Base-by-base conservation (phyloP, 306 rosid genomes). In the Castanea mollissima region DNA sequence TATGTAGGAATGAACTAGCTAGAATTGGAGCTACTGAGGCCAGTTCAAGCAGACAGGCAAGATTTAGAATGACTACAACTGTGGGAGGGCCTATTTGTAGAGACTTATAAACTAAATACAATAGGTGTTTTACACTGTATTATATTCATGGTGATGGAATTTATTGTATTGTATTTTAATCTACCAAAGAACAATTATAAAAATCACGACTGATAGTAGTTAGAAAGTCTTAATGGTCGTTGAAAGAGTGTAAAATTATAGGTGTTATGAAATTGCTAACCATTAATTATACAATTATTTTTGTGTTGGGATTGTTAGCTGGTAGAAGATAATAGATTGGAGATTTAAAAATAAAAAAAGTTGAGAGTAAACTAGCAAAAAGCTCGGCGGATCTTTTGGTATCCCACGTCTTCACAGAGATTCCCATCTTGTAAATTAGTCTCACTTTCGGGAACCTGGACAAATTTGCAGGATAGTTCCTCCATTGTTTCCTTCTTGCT, bases 331-430 rank as follows among this genome's bases (percentile, higher is more conserved):
- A 77, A 75, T 80, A 80, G 77, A 79, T 75, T 55, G 7, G 59
- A 78, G 49, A n/a, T 29, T 49, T 25, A 25, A 25, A 25, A 31
- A 69, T 27, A 20, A 32, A 71, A 75, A 79, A 63, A 71, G 23
- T 16, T 16, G 8, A 25, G 23, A 35, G 70, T 20, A 62, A 80
- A 71, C 11, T 63, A 83, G 89, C 98, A 78, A 41, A 80, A 92
- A 86, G 75, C 12, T 80, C 97, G 98, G 79, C 98, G 94, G 81
- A 88, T 81, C 84, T 79, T 77, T 78, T 92, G 97, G 88, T 71
- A 84, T 38, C 88, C 89, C 97, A 94, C 92, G 97, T 80, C 86
- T 49, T 91, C 79, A 78, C 13, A 51, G 20, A 89, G 92, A 90
- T 90, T 90, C 93, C 76, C 20, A 49, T 56, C 44, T 51, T 46